Evolutionary conservation across 1,284 basidiomycete species (phyloP).

Genomic region (Trichosporon coremiiforme): DNA sequence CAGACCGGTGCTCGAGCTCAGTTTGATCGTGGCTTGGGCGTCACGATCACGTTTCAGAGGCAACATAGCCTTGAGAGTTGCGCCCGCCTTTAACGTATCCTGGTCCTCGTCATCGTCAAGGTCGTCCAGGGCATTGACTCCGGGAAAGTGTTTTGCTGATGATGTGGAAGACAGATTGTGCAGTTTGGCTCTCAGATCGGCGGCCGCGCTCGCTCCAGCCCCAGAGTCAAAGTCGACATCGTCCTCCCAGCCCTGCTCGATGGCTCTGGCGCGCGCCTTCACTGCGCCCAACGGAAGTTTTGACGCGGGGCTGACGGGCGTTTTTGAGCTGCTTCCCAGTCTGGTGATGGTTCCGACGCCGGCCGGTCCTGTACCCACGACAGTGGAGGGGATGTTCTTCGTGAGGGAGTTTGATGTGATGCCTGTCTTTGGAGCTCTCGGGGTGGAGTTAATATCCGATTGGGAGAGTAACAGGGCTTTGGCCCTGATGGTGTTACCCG

Average conservation of each 20-base stretch:
- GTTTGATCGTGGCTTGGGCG: constrained; percentile 26
- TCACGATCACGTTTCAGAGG: constrained; percentile 38
- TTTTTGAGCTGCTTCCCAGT: constrained; percentile 28
- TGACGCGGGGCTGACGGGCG: constrained; percentile 18
- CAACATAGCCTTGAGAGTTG: constrained; percentile 49
- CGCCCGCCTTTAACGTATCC: constrained; percentile 51
- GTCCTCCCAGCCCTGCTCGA: constrained; percentile 37
- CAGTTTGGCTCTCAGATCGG: constrained; percentile 20
- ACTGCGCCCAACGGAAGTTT: constrained; percentile 34
- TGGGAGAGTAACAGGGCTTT: constrained; percentile 12
- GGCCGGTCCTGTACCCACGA: constrained; percentile 43
- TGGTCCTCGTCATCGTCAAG: constrained; percentile 50
- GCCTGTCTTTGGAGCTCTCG: constrained; percentile 21
- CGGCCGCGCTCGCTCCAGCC: constrained; percentile 1
- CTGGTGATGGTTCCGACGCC: constrained; percentile 50
- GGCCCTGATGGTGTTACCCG: constrained; percentile 18
- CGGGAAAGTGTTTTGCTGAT: constrained; percentile 36
- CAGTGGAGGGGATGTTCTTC: constrained; percentile 34
- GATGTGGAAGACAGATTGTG: constrained; percentile 29
- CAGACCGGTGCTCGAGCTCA: constrained; percentile 12
- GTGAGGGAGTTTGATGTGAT: constrained; percentile 28
- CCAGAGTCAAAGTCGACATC: constrained; percentile 43
- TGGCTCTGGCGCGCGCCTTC: constrained; percentile 37
- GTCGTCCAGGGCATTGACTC: constrained; percentile 45
- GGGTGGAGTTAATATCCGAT: not conserved